Evolutionary conservation across 345 rosid genomes (phyloP), one percentile per base, ranked within the genome.

Genomic region (Populus euphratica): DNA sequence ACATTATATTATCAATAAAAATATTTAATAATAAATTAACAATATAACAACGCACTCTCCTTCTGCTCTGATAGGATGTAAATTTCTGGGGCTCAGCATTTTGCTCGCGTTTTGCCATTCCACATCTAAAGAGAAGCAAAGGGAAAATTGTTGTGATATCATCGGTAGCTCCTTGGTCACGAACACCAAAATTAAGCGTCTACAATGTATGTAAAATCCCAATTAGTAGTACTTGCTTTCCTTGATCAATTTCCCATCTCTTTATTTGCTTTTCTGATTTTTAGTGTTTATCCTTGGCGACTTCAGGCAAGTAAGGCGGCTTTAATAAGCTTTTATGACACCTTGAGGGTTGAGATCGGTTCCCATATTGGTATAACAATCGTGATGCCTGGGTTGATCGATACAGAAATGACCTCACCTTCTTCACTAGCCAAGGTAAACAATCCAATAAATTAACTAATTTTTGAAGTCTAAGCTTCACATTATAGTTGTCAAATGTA

Each of bases 11-110:
- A 10, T 41, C 44, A 9, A 9, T 41, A 41, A 8, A 41, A 41
- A 8, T 41, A 39, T 39, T 39, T 39, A 39, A 10, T 10, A 41
- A 0, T 11, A 39, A 10, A 33, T 33, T 33, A 33, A 39, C 43
- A 41, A 8, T 41, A 8, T 41, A 41, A 41, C 43, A 2, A 25
- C 27, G 27, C 27, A 25, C 29, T 27, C 47, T 43, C 47, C 12
- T 11, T 43, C 47, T 43, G 47, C 1, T 43, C 47, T 43, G 1
- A 43, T 2, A 43, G 91, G 85, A 88, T 33, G 75, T 73, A 23
- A 88, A 89, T 82, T 89, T 90, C 75, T 90, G 92, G 94, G 91
- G 94, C 41, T 84, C 89, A 6, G 85, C 79, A 2, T 80, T 77
- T 77, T 66, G 81, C 70, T 73, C 87, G 8, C 81, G 59, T 36